Conservation (phyloP, 1,284 basidiomycete genomes). For the Laetiporus sulphureus region DNA sequence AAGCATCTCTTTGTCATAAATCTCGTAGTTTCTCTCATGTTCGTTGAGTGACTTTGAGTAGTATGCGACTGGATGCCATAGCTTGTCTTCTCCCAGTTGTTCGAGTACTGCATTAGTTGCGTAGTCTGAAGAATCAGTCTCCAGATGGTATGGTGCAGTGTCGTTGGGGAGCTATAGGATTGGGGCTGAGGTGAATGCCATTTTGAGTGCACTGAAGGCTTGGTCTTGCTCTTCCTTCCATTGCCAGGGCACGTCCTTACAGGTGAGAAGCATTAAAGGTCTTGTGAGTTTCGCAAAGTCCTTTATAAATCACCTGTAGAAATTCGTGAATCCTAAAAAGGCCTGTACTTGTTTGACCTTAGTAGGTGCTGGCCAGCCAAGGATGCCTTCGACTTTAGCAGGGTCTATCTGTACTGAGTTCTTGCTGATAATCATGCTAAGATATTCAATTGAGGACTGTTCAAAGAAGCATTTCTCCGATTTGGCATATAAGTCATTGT, state of each 20-base stretch:
- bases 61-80: conserved; percentile 27
- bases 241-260: conserved; percentile 9
- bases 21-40: conserved; percentile 30
- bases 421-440: conserved; percentile 29
- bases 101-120: conserved; percentile 24
- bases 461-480: conserved; percentile 32
- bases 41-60: conserved; percentile 24
- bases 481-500: conserved; percentile 25
- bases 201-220: conserved; percentile 24
- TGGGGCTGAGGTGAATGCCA: conserved; percentile 21
- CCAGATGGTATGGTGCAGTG: conserved; percentile 15
- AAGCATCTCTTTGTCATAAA: conserved; percentile 34
- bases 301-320: conserved; percentile 22
- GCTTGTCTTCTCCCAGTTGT: conserved; percentile 19
- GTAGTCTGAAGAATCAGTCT: conserved; percentile 20
- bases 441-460: conserved; percentile 24
- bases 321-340: conserved; percentile 30
- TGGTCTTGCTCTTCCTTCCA: conserved; percentile 8
- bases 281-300: conserved; percentile 25
- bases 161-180: conserved; percentile 29
- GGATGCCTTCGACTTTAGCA: conserved; percentile 31
- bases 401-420: conserved; percentile 31
- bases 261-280: conserved; percentile 19
- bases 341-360: conserved; percentile 22
- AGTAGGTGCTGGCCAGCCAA: conserved; percentile 31